Evolutionary conservation across 345 rosid genomes (phyloP).

Genomic region (Salix arbutifolia): DNA sequence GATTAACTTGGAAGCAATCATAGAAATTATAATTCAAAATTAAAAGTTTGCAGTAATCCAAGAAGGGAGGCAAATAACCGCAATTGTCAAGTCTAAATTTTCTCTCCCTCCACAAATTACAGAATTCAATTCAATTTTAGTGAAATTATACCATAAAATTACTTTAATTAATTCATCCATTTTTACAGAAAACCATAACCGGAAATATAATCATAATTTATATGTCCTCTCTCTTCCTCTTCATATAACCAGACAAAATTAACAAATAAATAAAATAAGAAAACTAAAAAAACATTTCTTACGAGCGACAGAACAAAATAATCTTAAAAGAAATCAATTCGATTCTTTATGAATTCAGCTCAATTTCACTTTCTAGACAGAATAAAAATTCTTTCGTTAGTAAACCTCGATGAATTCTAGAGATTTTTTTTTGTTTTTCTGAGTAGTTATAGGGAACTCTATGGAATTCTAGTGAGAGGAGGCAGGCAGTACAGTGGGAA

Average conservation of each 20-base stretch:
- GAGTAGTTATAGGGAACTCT: not conserved
- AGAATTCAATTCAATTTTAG: not conserved
- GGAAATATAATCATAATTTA: not conserved
- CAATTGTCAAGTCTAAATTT: not conserved
- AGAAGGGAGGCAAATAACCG: not conserved
- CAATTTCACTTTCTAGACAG: not conserved
- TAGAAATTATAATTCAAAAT: not conserved
- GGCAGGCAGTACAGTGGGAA: not conserved
- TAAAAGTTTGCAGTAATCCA: not conserved
- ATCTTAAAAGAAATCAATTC: not conserved
- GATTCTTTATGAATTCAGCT: not conserved
- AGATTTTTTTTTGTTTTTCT: not conserved
- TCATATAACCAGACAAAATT: not conserved
- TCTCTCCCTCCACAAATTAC: not conserved
- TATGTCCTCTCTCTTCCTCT: not conserved
- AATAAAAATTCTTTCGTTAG: not conserved
- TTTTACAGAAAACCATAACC: not conserved
- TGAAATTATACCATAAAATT: not conserved
- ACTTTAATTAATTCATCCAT: not conserved
- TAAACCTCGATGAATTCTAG: not conserved
- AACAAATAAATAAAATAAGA: not conserved
- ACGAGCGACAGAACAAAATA: not conserved
- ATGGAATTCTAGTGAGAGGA: not conserved
- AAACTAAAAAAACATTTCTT: not conserved
- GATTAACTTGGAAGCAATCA: not conserved